These are phyloP conservation scores for Kwoniella shivajii DNA, from an alignment of 1,284 basidiomycete species.

Conservation along the genomic window DNA sequence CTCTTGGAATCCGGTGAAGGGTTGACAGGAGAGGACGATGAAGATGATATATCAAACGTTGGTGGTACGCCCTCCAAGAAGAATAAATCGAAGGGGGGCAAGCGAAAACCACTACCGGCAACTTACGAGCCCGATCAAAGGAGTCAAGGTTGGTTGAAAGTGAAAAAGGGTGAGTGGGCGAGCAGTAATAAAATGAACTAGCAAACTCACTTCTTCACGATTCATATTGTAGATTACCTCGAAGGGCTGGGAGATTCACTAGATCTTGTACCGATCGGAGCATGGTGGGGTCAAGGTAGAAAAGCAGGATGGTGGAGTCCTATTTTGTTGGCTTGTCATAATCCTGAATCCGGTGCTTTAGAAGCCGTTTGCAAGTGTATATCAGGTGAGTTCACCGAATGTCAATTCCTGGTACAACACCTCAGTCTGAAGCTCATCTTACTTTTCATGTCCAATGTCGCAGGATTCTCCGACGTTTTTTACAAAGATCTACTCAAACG, in stretches of 20 bases:
- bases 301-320: conserved; percentile 94
- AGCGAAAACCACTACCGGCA: conserved; percentile 74
- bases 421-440: too few species aligned
- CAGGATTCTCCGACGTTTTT: conserved; percentile 84
- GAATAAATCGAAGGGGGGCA: conserved; percentile 34
- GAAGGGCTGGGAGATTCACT: conserved; percentile 59
- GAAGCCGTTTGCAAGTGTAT: conserved; percentile 82
- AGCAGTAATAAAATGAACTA: conserved; percentile 41
- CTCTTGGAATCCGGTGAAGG: conserved; percentile 59
- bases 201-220: neutral
- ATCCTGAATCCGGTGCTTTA: conserved; percentile 67
- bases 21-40: conserved; percentile 41
- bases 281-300: conserved; percentile 90
- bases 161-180: conserved; percentile 68
- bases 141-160: conserved; percentile 71
- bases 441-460: conserved; percentile 21
- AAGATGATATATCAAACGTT: conserved; percentile 31
- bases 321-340: conserved; percentile 79
- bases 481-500: conserved; percentile 73
- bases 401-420: too few species aligned
- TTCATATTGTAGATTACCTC: conserved; percentile 43
- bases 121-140: conserved; percentile 81
- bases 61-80: conserved; percentile 34
- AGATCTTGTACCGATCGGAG: conserved; percentile 71
- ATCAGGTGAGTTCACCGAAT: conserved; percentile 34